Evolutionary conservation across 768 basidiomycete species (phyloP), one percentile per base, ranked within the genome.

Genomic region (Suillus paluster): DNA sequence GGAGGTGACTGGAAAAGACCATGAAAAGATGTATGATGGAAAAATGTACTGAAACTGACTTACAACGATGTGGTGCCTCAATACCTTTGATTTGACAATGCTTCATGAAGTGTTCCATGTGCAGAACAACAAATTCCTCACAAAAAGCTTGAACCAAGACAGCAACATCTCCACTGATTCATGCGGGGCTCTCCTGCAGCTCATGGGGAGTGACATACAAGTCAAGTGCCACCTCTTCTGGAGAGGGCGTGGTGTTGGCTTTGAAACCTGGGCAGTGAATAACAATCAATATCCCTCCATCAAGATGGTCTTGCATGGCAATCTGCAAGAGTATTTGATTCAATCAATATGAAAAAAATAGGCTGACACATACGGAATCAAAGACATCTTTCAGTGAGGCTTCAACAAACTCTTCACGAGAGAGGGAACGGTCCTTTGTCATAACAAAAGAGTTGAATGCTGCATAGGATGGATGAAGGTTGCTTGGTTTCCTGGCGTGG

Each of bases 81-180:
- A 64, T 27, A 12, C 30, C 33, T 41, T 64, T 59, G 1, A 60
- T n/a, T 0, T 30, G 44, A 54, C 63, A 64, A 1, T 8, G 41
- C 30, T 54, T 49, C 36, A 21, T 61, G 41, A 64, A 64, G 17
- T 19, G 23, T 33, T 60, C 33, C 6, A 63, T 17, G 15, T 65
- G 64, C 17, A 58, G 64, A 23, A 63, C 17, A 5, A 55, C 64
- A 46, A 62, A 62, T 25, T 65, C 61, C 17, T 65, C 41, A 23
- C 45, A 62, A 39, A 65, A 65, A 3, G 61, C 58, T 39, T 65
- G 64, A 19, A 60, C 39, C 8, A 65, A 38, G 17, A 57, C 25
- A 6, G 58, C 23, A 30, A 50, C n/a, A 33, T 55, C 58, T n/a
- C 58, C 61, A 7, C 38, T 41, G 25, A 65, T 57, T 17, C 27